These are phyloP conservation scores for Myxozyma geophila DNA, from an alignment of 805 yeast species.

Conservation along the genomic window DNA sequence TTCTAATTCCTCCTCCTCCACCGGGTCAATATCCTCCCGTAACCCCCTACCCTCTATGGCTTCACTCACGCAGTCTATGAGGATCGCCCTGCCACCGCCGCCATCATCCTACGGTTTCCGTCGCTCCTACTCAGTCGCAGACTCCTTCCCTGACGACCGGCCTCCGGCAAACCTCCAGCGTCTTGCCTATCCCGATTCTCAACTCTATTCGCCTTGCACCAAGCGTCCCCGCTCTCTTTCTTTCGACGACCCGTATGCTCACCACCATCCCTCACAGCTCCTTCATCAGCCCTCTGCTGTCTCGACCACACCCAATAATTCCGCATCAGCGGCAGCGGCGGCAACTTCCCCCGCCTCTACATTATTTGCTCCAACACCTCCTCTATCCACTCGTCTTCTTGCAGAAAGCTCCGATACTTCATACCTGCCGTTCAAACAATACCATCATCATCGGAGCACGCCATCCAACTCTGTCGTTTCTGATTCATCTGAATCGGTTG, in stretches of 20 bases:
- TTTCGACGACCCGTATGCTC: not conserved
- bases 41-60: conserved; percentile 21
- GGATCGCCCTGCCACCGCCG: conserved; percentile 14
- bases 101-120: conserved; percentile 10
- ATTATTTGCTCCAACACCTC: not conserved
- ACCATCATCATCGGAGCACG: not conserved
- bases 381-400: not conserved
- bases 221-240: conserved; percentile 14
- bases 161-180: conserved; percentile 19
- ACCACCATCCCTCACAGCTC: too few relatives aligned
- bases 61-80: conserved; percentile 21
- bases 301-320: not conserved
- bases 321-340: not conserved
- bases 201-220: conserved; percentile 2
- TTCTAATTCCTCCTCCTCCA: conserved; percentile 3
- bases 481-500: not conserved
- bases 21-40: not conserved
- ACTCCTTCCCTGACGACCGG: not conserved
- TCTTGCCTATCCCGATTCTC: not conserved
- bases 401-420: too few relatives aligned
- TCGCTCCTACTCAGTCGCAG: conserved; percentile 7
- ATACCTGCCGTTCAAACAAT: too few relatives aligned
- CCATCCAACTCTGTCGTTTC: conserved; percentile 12
- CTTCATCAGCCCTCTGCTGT: too few relatives aligned
- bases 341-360: too few relatives aligned